Evolutionary conservation across 257 asterid species (phyloP), one percentile per base, ranked within the genome.

Genomic region (Solanum appendiculatum): DNA sequence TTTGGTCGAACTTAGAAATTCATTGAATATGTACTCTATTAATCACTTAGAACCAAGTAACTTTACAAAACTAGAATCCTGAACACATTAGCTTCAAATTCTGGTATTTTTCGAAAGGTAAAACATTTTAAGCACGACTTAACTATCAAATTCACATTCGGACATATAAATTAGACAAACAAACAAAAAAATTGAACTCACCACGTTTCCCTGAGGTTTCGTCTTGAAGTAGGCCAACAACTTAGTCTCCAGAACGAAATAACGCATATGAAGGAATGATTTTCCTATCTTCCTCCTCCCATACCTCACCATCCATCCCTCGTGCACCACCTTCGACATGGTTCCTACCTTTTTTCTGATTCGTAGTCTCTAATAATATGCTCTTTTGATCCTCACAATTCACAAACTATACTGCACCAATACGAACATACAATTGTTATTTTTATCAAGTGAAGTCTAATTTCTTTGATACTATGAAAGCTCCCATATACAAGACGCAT

Each of bases 231-330:
- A 96, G 81, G 99, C 96, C 89, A 96, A 90, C 89, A 94, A 90
- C 20, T 95, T 93, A 87, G 92, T 87, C 92, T 95, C 98, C 0
- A 95, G 97, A 88, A 96, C 98, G 48, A 96, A 96, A 91, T 95
- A 96, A 6, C 99, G 93, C 98, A 94, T 94, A 89, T 96, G 99
- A 85, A 96, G 93, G 86, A 69, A 96, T 2, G 99, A 95, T 90
- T 94, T 90, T 58, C 99, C 99, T 83, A 95, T 95, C 91, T 94
- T 95, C 92, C 98, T 92, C 87, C 98, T 93, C 15, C 98, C 98
- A 88, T 95, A 95, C 91, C 99, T 93, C 93, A 95, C 99, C 98
- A 95, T 92, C 99, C 98, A 95, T 88, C 99, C 99, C 90, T 96
- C 99, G 84, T 95, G 93, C 51, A 96, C 94, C 89, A 93, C 97